Evolutionary conservation across 495 filamentous ascomycete genomes (phyloP), one percentile per base, ranked within the genome.

Genomic region (Lentithecium fluviatile): DNA sequence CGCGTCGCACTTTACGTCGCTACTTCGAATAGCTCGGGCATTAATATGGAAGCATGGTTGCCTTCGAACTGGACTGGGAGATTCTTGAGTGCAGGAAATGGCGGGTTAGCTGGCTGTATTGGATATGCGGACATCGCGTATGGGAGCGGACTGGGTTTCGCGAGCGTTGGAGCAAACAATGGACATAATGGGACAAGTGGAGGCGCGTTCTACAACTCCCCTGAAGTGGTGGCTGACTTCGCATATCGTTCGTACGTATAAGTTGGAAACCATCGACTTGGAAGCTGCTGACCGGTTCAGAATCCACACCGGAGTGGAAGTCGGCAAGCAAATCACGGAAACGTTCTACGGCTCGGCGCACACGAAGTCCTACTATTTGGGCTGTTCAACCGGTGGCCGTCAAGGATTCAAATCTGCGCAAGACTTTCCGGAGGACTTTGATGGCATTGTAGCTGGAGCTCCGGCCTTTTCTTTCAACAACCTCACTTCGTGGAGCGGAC

Each of bases 11-110:
- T 87, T 66, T 75, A 74, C 32, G 78, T 86, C 8, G 58, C 76
- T 0, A 86, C 83, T 0, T 83, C 81, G 20, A 68, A 76, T 49
- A 72, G 70, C 45, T 82, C 80, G 21, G 74, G 78, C 26, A 80
- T 85, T 40, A 79, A 74, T 2, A 70, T 84, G 40, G 82, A 86
- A 67, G 73, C 79, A 15, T 87, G 82, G 82, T 72, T 87, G 21
- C 85, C 84, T 1, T 46, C 43, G n/a, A 65, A 65, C 17, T 74
- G 70, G 69, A 68, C 58, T 37, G 69, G 67, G 4, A 53, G 72
- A 8, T 68, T 74, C 46, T 38, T 74, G 49, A 64, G 52, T 37
- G 62, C 62, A 0, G 72, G 71, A 4, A 73, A 73, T 48, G 71
- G 72, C 12, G 72, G 72, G 3, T 20, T 74, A 20, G 45, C 13